Evolutionary conservation across 352 stramenopile genomes (phyloP), one percentile per base, ranked within the genome.

Genomic region (Stephanocyclus meneghinianus): DNA sequence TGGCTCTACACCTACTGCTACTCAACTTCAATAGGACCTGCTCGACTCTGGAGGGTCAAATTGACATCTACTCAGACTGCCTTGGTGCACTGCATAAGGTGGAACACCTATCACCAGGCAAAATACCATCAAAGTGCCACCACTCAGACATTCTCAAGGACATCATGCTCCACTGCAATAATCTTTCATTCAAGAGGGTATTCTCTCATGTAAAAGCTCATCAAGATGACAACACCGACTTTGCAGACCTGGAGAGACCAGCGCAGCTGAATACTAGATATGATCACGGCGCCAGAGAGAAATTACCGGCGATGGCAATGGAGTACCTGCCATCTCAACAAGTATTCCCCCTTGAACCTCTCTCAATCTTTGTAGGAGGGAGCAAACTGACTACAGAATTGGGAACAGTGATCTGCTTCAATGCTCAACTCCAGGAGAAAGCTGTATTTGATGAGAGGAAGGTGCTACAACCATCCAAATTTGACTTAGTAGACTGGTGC

Each of bases 141-240:
- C 63, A 71, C 48, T 71, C 63, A 18, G 63, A 71, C 7, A 47
- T 71, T 35, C 42, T 32, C n/a, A 71, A 71, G 44, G 50, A 35
- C 16, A 61, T 71, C 2, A 48, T 60, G 44, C 1, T 71, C 2
- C n/a, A 61, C 6, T 71, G 63, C 47, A 37, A 7, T 0, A 32
- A 42, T 1, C 8, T 71, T 1, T 18, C 26, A 3, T 71, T 71
- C 21, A 1, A 47, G 0, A 15, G 42, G 3, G 26, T 44, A 16
- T 61, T 50, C 29, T 71, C 47, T 2, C 63, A 71, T 42, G 47
- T 71, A 7, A 35, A 64, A 18, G 45, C 45, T 13, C 45, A 51
- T 9, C 45, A 51, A 51, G 45, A 11, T 18, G 45, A 51, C n/a
- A 1, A 51, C 45, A 51, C 2, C 2, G 11, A 13, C 2, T 51